Conservation (phyloP, 345 rosid genomes). For the Salix viminalis region DNA sequence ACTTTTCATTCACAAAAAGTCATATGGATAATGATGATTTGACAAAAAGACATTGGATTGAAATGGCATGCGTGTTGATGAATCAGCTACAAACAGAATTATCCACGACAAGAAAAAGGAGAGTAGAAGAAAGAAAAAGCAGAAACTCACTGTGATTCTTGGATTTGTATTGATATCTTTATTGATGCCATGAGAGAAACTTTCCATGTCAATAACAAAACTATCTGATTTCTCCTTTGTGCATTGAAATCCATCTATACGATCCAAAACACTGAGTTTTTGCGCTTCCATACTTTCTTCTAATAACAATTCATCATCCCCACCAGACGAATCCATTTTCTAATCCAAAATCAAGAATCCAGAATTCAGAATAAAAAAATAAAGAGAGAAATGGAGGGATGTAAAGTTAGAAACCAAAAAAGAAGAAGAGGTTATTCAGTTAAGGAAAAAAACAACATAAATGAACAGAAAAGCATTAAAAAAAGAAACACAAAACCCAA, state of each 20-base stretch:
- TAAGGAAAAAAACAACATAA: neutral
- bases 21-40: neutral
- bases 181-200: constrained; percentile 35
- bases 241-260: constrained; percentile 45
- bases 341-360: constrained; percentile 7
- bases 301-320: neutral
- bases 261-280: constrained; percentile 43
- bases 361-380: neutral
- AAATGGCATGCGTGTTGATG: constrained; percentile 16
- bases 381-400: neutral
- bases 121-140: neutral
- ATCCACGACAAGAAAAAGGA: neutral
- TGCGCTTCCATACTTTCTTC: constrained; percentile 26
- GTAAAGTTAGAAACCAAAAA: neutral
- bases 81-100: constrained; percentile 10
- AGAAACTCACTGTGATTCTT: constrained; percentile 44
- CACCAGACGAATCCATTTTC: constrained; percentile 1
- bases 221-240: constrained; percentile 44
- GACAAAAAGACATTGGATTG: neutral
- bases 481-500: constrained; percentile 13
- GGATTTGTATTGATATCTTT: constrained; percentile 47
- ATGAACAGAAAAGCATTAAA: neutral
- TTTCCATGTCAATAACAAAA: constrained; percentile 70
- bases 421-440: neutral
- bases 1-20: constrained; percentile 20